Conservation (phyloP, 352 stramenopile genomes). For the Globisporangium sylvaticum region DNA sequence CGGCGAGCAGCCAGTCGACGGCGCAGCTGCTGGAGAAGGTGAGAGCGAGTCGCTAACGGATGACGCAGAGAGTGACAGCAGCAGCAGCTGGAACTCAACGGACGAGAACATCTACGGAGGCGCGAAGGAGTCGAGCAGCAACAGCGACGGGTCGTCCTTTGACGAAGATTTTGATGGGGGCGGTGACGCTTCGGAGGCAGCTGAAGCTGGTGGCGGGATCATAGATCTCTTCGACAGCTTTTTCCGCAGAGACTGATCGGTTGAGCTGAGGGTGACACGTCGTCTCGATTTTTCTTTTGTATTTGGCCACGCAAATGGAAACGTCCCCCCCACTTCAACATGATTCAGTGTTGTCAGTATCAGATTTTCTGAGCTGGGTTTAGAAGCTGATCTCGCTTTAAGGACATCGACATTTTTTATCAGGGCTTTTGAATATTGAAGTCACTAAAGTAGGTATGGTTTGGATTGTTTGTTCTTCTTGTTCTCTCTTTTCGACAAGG, state of each 20-base stretch:
- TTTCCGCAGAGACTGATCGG: conserved; percentile 34
- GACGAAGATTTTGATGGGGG: conserved; percentile 23
- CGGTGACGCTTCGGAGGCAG: conserved; percentile 3
- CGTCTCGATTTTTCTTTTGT: neutral
- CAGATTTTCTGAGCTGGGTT: neutral
- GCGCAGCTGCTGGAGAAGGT: conserved; percentile 23
- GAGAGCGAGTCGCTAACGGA: conserved; percentile 10
- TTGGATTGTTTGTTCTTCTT: neutral
- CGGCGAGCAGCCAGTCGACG: conserved; percentile 5
- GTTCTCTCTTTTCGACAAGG: neutral
- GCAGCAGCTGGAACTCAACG: conserved; percentile 31
- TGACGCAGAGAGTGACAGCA: conserved; percentile 7
- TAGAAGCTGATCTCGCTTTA: neutral
- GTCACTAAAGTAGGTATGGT: neutral
- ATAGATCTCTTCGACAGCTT: conserved; percentile 62
- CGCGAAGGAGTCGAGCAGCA: conserved; percentile 7
- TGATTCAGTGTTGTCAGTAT: neutral
- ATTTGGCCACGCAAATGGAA: neutral
- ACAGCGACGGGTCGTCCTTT: conserved; percentile 16
- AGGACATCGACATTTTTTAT: neutral
- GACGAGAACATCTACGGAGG: conserved; percentile 54
- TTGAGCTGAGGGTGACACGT: neutral
- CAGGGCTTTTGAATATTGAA: too few species aligned
- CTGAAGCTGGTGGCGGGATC: conserved; percentile 31
- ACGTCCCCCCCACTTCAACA: neutral